Evolutionary conservation across 1,284 basidiomycete species (phyloP).

Genomic region (Moniliella sp.): DNA sequence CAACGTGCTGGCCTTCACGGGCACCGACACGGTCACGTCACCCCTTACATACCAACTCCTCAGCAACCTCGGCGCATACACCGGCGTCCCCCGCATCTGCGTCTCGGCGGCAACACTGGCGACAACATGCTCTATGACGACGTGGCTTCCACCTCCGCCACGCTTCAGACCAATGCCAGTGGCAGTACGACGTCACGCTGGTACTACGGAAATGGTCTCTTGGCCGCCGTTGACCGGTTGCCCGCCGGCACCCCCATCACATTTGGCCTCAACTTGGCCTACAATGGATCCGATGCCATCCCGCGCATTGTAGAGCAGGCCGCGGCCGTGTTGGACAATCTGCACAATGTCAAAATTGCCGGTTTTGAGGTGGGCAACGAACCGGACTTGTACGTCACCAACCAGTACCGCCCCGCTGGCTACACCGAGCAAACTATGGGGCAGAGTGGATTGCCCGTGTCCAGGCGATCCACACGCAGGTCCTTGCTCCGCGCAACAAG

Average conservation of each 20-base stretch:
- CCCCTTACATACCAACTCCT: too few species aligned
- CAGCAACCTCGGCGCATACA: too few species aligned
- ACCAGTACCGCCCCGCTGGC: constrained; percentile 7
- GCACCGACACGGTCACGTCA: too few species aligned
- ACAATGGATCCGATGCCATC: constrained; percentile 7
- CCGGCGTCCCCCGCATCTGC: too few species aligned
- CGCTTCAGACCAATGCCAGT: constrained; percentile 5
- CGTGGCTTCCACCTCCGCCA: too few species aligned
- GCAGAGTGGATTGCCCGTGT: constrained; percentile 10
- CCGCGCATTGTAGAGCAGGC: constrained; percentile 8
- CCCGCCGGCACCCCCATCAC: too few species aligned
- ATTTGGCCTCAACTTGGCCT: constrained; percentile 17
- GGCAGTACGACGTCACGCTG: constrained; percentile 7
- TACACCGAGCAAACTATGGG: constrained; percentile 10
- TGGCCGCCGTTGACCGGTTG: constrained; percentile 9
- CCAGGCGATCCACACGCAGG: constrained; percentile 8
- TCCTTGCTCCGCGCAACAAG: constrained; percentile 5
- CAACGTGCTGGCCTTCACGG: constrained; percentile 12
- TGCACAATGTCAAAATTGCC: constrained; percentile 6
- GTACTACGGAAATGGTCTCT: constrained; percentile 10
- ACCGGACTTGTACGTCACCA: too few species aligned
- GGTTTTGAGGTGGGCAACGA: constrained; percentile 18
- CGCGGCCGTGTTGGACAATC: constrained; percentile 6
- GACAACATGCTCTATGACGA: constrained; percentile 13
- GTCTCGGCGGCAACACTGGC: too few species aligned